Conservation (phyloP, 2,329 filamentous ascomycete species). For the Aspergillus tamarii region DNA sequence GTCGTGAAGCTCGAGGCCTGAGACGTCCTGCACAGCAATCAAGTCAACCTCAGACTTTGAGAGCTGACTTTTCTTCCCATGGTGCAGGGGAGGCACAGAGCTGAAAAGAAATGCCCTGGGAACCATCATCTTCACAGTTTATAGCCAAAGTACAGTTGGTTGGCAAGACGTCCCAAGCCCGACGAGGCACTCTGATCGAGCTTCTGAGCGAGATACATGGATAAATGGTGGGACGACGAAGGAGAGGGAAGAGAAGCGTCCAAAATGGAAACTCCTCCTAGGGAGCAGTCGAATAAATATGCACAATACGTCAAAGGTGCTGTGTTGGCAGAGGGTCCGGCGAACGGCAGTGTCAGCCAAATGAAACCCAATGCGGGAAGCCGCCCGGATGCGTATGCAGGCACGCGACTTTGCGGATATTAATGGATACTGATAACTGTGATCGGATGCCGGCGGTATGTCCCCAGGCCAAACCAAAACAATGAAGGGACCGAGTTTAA, state of each 20-base stretch:
- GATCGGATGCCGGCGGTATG: not conserved
- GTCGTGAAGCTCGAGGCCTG: conserved; percentile 22
- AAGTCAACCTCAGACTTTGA: conserved; percentile 14
- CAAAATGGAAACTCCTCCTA: conserved; percentile 8
- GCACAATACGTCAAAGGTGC: conserved; percentile 16
- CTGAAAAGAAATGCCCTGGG: conserved; percentile 44
- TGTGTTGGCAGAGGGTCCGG: conserved; percentile 25
- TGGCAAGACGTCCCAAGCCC: conserved; percentile 29
- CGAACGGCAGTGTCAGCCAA: conserved; percentile 13
- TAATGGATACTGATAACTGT: not conserved
- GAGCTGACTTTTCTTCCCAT: conserved; percentile 20
- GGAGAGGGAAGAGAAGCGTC: conserved; percentile 12
- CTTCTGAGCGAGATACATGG: conserved; percentile 45
- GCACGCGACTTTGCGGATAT: conserved; percentile 23
- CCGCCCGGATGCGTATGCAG: conserved; percentile 24
- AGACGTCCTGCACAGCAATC: conserved; percentile 14
- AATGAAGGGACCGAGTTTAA: not conserved
- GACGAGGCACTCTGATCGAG: conserved; percentile 46
- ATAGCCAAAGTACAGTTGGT: conserved; percentile 18
- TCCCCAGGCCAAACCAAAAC: not conserved
- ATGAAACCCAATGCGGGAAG: conserved; percentile 23
- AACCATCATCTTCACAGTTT: conserved; percentile 44
- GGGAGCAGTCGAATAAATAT: conserved; percentile 9
- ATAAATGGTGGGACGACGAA: conserved; percentile 28
- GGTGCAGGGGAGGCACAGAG: conserved; percentile 28